Percentiles rank a stretch among this genome's conserved stretches.
Evolutionary conservation across 306 rosid genomes (phyloP).

Genomic region (Ochetophila trinervis): DNA sequence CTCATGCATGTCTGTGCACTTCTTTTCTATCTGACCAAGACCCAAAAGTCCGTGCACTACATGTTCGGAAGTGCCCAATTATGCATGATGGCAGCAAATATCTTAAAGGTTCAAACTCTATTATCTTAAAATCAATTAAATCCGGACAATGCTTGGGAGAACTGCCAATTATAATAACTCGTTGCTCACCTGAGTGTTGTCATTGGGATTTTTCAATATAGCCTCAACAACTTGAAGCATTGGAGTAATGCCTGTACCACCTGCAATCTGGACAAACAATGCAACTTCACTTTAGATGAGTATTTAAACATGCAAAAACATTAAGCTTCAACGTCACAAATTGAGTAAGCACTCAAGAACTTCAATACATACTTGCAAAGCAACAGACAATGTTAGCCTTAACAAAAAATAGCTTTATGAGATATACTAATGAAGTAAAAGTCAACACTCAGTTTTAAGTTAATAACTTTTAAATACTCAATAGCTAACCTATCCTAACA

Average conservation of each 20-base stretch:
- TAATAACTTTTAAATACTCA: not conserved
- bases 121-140: not conserved
- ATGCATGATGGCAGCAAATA: not conserved
- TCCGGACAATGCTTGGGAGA: not conserved
- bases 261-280: constrained; percentile 68
- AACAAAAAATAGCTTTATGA: not conserved
- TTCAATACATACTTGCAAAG: not conserved
- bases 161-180: constrained; percentile 20
- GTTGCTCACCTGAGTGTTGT: constrained; percentile 71
- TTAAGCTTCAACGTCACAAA: not conserved
- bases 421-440: not conserved
- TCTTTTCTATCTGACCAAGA: too few relatives aligned
- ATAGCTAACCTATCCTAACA: constrained; percentile 5
- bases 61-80: not conserved
- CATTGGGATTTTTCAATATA: constrained; percentile 85
- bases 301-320: not conserved
- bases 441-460: not conserved
- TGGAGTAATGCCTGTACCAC: constrained; percentile 96
- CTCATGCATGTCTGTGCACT: not conserved
- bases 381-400: not conserved
- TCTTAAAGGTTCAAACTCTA: not conserved
- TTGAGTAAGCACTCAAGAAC: not conserved
- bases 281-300: constrained; percentile 6
- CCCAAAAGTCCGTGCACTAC: not conserved
- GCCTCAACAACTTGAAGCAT: constrained; percentile 99